Conservation (phyloP, 768 basidiomycete species). For the Xerocomellus dryophilus region DNA sequence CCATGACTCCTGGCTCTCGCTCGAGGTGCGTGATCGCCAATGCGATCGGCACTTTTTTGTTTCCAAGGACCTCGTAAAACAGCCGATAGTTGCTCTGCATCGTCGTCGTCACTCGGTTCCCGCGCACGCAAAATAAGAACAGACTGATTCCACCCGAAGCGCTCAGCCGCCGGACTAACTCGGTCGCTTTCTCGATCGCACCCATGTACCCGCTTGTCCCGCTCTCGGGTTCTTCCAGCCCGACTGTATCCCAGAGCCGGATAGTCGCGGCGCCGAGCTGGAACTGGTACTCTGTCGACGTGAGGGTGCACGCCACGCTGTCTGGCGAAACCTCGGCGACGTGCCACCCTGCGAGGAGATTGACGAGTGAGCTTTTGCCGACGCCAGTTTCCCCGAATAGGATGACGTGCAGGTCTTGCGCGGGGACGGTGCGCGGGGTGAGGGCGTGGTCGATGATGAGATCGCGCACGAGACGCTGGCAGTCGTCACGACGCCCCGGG, state of each 20-base stretch:
- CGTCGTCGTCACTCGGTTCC: constrained; percentile 26
- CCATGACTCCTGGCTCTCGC: constrained; percentile 26
- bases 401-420: constrained; percentile 31
- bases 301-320: constrained; percentile 33
- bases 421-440: constrained; percentile 15
- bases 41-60: constrained; percentile 36
- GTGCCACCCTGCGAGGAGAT: constrained; percentile 37
- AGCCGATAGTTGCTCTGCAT: constrained; percentile 32
- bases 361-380: constrained; percentile 35
- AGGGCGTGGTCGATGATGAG: constrained; percentile 24
- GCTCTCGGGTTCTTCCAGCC: constrained; percentile 26
- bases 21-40: constrained; percentile 42
- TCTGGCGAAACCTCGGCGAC: constrained; percentile 26
- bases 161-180: constrained; percentile 31
- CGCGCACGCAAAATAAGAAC: constrained; percentile 35
- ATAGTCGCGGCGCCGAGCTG: constrained; percentile 20
- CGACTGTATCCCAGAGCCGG: constrained; percentile 34
- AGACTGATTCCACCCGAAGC: constrained; percentile 29
- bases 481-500: constrained; percentile 21
- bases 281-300: constrained; percentile 25
- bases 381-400: constrained; percentile 42
- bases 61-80: constrained; percentile 41
- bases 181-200: constrained; percentile 28
- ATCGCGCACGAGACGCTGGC: constrained; percentile 25
- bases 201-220: constrained; percentile 19